Evolutionary conservation across 805 yeast genomes (phyloP), one percentile per base, ranked within the genome.

Genomic region (Yamadazyma tumulicola): DNA sequence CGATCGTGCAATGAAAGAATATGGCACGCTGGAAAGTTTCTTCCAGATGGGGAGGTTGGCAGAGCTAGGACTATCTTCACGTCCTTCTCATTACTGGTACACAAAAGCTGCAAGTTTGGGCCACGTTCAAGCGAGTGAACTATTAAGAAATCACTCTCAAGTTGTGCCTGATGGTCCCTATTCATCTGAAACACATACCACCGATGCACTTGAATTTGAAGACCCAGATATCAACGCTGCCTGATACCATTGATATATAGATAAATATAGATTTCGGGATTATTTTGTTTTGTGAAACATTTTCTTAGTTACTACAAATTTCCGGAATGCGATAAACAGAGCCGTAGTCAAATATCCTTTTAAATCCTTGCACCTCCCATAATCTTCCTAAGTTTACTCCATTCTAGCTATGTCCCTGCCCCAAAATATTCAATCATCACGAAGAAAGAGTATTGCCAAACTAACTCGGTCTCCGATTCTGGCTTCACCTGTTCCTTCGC

Each of bases 1-100:
- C 41, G 69, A 66, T 23, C 45, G 69, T 4, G 72, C 72, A 2
- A 51, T 64, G 19, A 55, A 57, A 39, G 71, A 65, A 42, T 64
- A 58, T 39, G 47, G 50, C 8, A 47, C 57, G 5, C 56, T 69
- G 2, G 69, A 66, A 25, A 70, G 70, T n/a, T 55, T 47, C 35
- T 62, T 46, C 35, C 56, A 55, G 32, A 61, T 64, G 69, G 72
- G 67, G 3, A 48, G 54, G 24, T 51, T 64, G 31, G 59, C 61
- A n/a, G 67, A 63, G 42, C 51, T 52, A 34, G 71, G 71, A 5
- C 38, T 52, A 6, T 54, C 49, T 1, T 32, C 35, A 3, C 55
- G 57, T 4, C 49, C 57, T 19, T 54, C 69, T 1, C 29, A 43
- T 13, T 46, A 36, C 23, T 67, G 66, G 64, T 64, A 38, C 32